Evolutionary conservation across 2,329 filamentous ascomycete species (phyloP).

Genomic region (Epichloe sylvatica): DNA sequence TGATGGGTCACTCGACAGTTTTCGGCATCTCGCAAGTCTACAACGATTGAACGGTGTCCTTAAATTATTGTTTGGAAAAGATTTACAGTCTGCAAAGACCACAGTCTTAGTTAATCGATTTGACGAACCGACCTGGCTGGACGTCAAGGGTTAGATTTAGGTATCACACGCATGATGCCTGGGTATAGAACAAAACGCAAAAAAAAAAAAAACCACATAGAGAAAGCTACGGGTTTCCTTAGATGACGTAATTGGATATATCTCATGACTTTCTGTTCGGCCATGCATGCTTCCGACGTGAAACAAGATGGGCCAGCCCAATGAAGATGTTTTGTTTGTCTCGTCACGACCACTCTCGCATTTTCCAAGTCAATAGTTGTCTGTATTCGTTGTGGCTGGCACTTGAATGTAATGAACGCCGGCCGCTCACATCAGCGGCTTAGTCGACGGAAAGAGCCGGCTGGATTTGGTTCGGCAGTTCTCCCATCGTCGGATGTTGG

Average conservation of each 20-base stretch:
- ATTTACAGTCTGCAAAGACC: constrained; percentile 1
- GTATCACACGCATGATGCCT: neutral
- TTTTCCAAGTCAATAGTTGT: too few relatives aligned
- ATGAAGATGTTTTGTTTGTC: too few relatives aligned
- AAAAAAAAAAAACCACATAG: neutral
- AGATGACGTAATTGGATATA: too few relatives aligned
- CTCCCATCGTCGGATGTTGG: too few relatives aligned
- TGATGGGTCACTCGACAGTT: neutral
- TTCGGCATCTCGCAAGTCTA: neutral
- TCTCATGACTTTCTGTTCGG: neutral
- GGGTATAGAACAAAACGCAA: neutral
- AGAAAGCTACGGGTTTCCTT: too few relatives aligned
- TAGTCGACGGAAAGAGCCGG: too few relatives aligned
- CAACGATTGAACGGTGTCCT: neutral
- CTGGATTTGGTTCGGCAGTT: too few relatives aligned
- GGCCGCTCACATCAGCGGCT: too few relatives aligned
- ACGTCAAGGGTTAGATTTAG: neutral
- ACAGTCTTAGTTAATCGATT: neutral
- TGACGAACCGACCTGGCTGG: neutral
- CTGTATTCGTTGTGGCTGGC: too few relatives aligned
- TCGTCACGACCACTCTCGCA: too few relatives aligned
- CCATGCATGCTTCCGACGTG: neutral
- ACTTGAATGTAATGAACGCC: too few relatives aligned
- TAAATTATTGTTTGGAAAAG: neutral
- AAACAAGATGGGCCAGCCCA: neutral